phyloP scores from a whole-genome alignment of 805 yeast species.

The Spathaspora sp. region DNA sequence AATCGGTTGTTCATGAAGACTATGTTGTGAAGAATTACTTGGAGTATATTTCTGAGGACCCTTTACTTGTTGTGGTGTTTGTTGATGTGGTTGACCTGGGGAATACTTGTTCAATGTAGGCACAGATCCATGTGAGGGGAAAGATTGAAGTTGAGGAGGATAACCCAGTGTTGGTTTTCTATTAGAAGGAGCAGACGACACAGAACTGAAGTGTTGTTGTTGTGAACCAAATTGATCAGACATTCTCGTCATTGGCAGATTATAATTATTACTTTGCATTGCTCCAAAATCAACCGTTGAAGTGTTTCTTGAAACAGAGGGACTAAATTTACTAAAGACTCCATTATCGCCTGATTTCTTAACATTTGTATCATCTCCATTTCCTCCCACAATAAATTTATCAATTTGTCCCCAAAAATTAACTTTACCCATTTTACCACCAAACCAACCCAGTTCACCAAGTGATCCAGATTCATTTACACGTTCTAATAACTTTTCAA shows the following conservation, averaged over 20 bases:
- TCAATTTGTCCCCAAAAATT: conserved; percentile 85
- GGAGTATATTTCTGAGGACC: conserved; percentile 1
- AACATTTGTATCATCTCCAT: conserved; percentile 39
- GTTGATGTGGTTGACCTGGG: conserved; percentile 1
- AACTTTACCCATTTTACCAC: conserved; percentile 47
- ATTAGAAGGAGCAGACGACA: background rate
- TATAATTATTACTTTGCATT: conserved; percentile 4
- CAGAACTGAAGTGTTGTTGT: background rate
- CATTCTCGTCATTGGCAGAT: conserved; percentile 4
- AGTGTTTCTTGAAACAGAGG: conserved; percentile 57
- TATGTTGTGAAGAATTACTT: conserved; percentile 2
- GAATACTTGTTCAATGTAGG: conserved; percentile 4
- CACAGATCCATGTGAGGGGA: background rate
- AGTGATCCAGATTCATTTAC: conserved; percentile 37
- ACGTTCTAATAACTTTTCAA: conserved; percentile 40
- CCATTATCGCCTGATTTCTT: conserved; percentile 42
- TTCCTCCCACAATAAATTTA: conserved; percentile 78
- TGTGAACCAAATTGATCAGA: conserved; percentile 1
- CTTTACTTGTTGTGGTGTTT: background rate
- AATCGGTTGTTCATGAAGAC: background rate
- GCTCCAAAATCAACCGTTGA: conserved; percentile 36
- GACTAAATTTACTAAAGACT: conserved; percentile 69
- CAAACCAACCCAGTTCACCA: conserved; percentile 69
- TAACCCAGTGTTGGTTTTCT: background rate
- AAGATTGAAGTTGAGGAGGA: conserved; percentile 2